A percentile compares a stretch with the other conserved stretches of the same genome.
These are phyloP conservation scores for Botrytis porri DNA, from an alignment of 2,329 filamentous ascomycete species.

Conservation along the genomic window DNA sequence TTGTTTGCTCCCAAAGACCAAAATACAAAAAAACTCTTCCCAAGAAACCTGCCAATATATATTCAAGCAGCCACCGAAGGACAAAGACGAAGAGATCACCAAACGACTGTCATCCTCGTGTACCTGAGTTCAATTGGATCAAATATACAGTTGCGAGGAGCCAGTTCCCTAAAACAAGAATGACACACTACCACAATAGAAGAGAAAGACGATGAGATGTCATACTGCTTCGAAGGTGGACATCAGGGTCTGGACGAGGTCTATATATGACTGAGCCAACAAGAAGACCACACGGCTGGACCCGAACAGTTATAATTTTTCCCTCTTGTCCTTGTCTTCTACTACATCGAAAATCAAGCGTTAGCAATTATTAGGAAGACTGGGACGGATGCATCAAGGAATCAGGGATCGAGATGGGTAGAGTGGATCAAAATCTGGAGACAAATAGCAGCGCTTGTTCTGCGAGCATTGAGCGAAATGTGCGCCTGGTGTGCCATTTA, in stretches of 20 bases:
- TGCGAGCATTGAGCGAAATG: conserved; percentile 23
- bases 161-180: conserved; percentile 27
- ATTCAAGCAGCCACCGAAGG: conserved; percentile 29
- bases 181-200: conserved; percentile 18
- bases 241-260: conserved; percentile 28
- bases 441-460: conserved; percentile 21
- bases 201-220: conserved; percentile 31
- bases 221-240: conserved; percentile 25
- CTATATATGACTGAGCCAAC: conserved; percentile 31
- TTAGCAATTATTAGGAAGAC: conserved; percentile 26
- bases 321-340: conserved; percentile 12
- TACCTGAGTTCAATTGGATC: conserved; percentile 30
- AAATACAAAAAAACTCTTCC: conserved; percentile 17
- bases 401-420: conserved; percentile 28
- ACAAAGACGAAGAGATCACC: conserved; percentile 28
- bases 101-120: conserved; percentile 31
- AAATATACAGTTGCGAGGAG: conserved; percentile 31
- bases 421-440: conserved; percentile 28
- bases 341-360: conserved; percentile 26
- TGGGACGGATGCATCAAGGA: conserved; percentile 24
- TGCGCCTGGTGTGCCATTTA: conserved; percentile 21
- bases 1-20: conserved; percentile 15
- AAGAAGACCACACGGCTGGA: conserved; percentile 27
- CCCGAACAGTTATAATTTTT: conserved; percentile 35
- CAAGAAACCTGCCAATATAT: conserved; percentile 16